Base-by-base conservation (phyloP, 495 filamentous ascomycete species). In the Stereocaulon alpinum region DNA sequence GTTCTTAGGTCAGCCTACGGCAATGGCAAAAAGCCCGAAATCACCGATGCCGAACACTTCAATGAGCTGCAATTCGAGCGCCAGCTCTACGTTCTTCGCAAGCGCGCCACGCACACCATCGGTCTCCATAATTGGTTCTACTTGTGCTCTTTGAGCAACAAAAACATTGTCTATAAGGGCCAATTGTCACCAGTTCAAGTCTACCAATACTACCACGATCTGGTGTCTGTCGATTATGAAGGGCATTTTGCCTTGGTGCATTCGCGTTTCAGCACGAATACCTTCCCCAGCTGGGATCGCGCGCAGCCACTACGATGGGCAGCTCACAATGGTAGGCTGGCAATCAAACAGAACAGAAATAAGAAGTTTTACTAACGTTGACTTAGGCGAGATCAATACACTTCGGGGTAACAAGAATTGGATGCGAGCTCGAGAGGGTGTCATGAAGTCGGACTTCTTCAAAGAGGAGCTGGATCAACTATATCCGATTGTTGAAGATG, bases 101-200 rank as follows among this genome's bases (percentile, higher is more conserved):
- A 99, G 82, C 85, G 90, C 63, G 87, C 89, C 22, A 96, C 91
- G 11, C 91, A 96, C 73, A 84, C 88, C 60, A 92, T 96, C 69
- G 93, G 94, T 45, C 79, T 96, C 20, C 89, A 93, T 72, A 97
- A 96, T 70, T 99, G 93, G 93, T 99, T 96, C 79, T 99, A 99
- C 70, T 76, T 97, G 47, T 97, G 91, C 80, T 96, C 92, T 40
- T 78, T 99, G 62, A 95, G 89, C 71, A 97, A 95, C 81, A 90
- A 90, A 71, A 99, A 97, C 73, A 97, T 99, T 71, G 87, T 99
- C 43, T 99, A 99, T 79, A 99, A 99, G 81, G 93, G 93, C 61
- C 93, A 99, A 72, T 76, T 99, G 62, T 87, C 93, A 44, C 93
- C 93, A 20, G 82, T 92, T 18, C 93, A 99, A 72, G 93, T 99